A percentile compares a stretch with the other conserved stretches of the same genome.
Evolutionary conservation across 2,329 filamentous ascomycete species (phyloP).

Genomic region (Geoglossum cookeanum): DNA sequence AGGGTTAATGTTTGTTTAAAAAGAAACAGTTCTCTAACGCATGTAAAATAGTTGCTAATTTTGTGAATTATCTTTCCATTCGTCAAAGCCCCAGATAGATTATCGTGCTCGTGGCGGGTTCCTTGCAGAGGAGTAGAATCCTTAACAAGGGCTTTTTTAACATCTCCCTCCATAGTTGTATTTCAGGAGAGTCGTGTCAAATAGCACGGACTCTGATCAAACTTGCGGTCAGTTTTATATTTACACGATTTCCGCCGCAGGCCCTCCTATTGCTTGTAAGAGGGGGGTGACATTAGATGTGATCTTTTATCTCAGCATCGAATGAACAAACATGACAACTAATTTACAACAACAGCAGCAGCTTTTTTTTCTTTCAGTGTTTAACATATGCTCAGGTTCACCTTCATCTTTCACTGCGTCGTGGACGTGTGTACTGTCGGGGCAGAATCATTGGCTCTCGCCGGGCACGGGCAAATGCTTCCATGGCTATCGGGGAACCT

Average conservation of each 20-base stretch:
- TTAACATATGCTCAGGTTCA: not conserved
- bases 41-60: not conserved
- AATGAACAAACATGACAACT: not conserved
- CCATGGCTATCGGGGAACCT: constrained; percentile 52
- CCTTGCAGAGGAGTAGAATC: not conserved
- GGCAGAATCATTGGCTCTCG: constrained; percentile 53
- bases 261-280: not conserved
- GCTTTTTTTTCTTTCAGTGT: not conserved
- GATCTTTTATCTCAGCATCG: not conserved
- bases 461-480: constrained; percentile 58
- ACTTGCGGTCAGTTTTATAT: not conserved
- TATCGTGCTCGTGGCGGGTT: not conserved
- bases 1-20: not conserved
- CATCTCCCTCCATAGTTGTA: not conserved
- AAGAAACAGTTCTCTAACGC: not conserved
- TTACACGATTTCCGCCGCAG: not conserved
- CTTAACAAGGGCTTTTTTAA: not conserved
- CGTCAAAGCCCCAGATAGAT: not conserved
- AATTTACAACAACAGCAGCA: not conserved
- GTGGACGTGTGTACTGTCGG: constrained; percentile 10
- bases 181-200: not conserved
- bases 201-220: not conserved
- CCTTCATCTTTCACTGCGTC: not conserved
- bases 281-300: not conserved
- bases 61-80: not conserved